Evolutionary conservation across 768 basidiomycete species (phyloP).

Genomic region (Rhizopogon sp.): DNA sequence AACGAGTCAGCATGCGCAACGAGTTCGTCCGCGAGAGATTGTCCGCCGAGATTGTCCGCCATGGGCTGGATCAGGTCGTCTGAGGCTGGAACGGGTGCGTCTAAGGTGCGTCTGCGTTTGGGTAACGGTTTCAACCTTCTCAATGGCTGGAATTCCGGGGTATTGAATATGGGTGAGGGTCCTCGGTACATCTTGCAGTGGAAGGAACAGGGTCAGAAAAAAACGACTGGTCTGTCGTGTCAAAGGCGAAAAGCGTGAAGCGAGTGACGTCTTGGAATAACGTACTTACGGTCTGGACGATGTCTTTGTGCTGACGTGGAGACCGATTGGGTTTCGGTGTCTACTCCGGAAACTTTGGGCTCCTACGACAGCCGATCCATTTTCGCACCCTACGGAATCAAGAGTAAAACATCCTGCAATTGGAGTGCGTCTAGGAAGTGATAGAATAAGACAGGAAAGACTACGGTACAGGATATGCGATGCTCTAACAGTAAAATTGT

Average conservation of each 20-base stretch:
- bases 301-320: constrained; percentile 25
- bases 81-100: constrained; percentile 19
- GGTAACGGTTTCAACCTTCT: constrained; percentile 75
- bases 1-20: constrained; percentile 53
- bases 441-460: constrained; percentile 23
- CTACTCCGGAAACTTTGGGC: too few species aligned
- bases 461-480: constrained; percentile 50
- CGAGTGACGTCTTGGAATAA: constrained; percentile 11
- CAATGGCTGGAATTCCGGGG: constrained; percentile 55
- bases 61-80: constrained; percentile 26
- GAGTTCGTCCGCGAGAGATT: constrained; percentile 52
- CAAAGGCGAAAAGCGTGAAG: constrained; percentile 12
- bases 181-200: constrained; percentile 47
- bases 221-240: constrained; percentile 8
- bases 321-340: background rate
- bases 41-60: constrained; percentile 33
- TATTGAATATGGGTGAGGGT: constrained; percentile 59
- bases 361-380: constrained; percentile 3
- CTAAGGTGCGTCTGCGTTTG: constrained; percentile 61
- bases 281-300: background rate
- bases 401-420: constrained; percentile 5
- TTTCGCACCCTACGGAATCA: constrained; percentile 5
- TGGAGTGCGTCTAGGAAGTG: constrained; percentile 7
- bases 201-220: constrained; percentile 9
- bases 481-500: constrained; percentile 62